Evolutionary conservation across 2,329 filamentous ascomycete genomes (phyloP), one percentile per base, ranked within the genome.

Genomic region (Neurospora sp.): DNA sequence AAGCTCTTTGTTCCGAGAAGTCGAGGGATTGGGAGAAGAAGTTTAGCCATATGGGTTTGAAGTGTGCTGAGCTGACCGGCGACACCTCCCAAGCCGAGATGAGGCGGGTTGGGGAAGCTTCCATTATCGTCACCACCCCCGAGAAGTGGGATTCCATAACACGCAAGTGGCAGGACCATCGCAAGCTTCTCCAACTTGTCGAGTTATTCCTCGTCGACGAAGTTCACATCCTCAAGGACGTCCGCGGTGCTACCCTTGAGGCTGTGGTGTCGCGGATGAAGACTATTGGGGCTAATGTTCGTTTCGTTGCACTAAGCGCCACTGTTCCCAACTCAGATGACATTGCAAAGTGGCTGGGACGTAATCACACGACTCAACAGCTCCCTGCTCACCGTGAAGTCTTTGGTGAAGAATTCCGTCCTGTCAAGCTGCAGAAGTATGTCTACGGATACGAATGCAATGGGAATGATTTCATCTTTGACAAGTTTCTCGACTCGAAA

Each of bases 121-220:
- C 89, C 66, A 92, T 97, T 72, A 95, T 97, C 73, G 86, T 96
- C 72, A 96, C 93, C 0, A 97, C 92, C 0, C 92, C 93, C 0
- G 92, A 97, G 79, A 96, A 96, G 76, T 96, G 92, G 92, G 92
- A 97, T 77, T 95, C 92, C 71, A 89, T 96, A 78, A 96, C 93
- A 0, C 85, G 92, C 19, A 94, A 92, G 76, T 96, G 93, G 93
- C 88, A 89, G 74, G 92, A 96, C 74, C 91, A 96, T 75, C 85
- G 86, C 68, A 91, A 85, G 73, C 81, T 96, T 19, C 87, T 96
- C 79, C 86, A 90, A 70, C 83, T 94, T 72, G 87, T 96, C 66
- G 91, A 90, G 71, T 81, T 97, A 0, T 92, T 96, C 72, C 84
- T 97, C 23, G 93, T 97, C 69, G 92, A 97, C 74, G 92, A 97